Conservation (phyloP, 306 rosid species). For the Castanea sativa region DNA sequence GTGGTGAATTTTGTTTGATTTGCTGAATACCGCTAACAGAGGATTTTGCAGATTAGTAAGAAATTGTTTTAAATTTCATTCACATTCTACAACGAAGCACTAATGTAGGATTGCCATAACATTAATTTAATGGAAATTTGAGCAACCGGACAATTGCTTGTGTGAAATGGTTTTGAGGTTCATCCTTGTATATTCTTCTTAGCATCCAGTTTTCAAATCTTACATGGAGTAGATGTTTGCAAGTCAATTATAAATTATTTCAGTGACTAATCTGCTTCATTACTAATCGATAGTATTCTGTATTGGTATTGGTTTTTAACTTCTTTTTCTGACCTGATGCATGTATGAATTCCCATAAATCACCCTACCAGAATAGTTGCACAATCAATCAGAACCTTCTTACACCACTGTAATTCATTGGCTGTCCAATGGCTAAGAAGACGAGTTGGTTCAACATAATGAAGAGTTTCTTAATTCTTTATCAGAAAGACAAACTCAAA, state of each 20-base stretch:
- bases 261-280: background rate
- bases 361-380: conserved; percentile 11
- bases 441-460: conserved; percentile 76
- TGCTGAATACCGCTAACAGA: conserved; percentile 3
- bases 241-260: background rate
- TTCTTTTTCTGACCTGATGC: background rate
- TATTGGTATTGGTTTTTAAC: background rate
- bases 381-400: conserved; percentile 17
- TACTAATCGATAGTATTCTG: background rate
- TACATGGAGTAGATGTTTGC: background rate
- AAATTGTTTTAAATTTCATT: conserved; percentile 31
- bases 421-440: conserved; percentile 57
- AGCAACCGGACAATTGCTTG: conserved; percentile 3
- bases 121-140: too few species aligned
- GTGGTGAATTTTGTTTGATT: conserved; percentile 45
- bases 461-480: conserved; percentile 55
- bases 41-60: conserved; percentile 35
- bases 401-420: conserved; percentile 24
- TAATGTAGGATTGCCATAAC: conserved; percentile 4
- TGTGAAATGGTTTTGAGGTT: background rate
- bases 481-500: conserved; percentile 50
- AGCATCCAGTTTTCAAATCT: background rate
- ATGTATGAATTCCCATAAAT: background rate
- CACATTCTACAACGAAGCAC: conserved; percentile 28
- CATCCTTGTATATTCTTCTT: background rate